Conservation (phyloP, 1,284 basidiomycete genomes). For the Wallemia hederae region DNA sequence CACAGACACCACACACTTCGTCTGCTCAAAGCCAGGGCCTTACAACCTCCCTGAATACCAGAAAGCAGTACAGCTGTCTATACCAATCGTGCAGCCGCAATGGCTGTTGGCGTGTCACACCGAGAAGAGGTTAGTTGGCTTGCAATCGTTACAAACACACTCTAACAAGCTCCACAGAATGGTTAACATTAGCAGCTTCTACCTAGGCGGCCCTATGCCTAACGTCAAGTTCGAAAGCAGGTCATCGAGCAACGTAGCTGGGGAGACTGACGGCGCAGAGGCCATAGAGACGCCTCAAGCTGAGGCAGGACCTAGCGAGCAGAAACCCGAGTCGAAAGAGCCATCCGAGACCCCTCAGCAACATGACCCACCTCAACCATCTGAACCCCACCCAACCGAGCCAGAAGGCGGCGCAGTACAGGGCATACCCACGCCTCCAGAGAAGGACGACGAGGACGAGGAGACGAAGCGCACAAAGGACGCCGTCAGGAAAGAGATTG, state of each 20-base stretch:
- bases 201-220: neutral
- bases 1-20: conserved; percentile 88
- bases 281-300: neutral
- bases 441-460: neutral
- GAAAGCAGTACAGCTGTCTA: conserved; percentile 57
- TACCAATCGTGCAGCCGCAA: conserved; percentile 64
- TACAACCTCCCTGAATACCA: conserved; percentile 52
- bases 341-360: neutral
- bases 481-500: neutral
- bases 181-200: neutral
- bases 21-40: conserved; percentile 62
- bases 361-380: neutral
- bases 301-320: neutral
- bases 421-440: neutral
- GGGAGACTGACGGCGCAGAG: neutral
- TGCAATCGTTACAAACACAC: neutral
- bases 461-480: neutral
- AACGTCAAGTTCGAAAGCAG: neutral
- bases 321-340: neutral
- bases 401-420: neutral
- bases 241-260: neutral
- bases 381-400: neutral
- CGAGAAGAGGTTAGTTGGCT: conserved; percentile 37
- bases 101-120: conserved; percentile 63
- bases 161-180: neutral